Conservation (phyloP, 2,329 filamentous ascomycete species). For the Intubia oerlemansii region DNA sequence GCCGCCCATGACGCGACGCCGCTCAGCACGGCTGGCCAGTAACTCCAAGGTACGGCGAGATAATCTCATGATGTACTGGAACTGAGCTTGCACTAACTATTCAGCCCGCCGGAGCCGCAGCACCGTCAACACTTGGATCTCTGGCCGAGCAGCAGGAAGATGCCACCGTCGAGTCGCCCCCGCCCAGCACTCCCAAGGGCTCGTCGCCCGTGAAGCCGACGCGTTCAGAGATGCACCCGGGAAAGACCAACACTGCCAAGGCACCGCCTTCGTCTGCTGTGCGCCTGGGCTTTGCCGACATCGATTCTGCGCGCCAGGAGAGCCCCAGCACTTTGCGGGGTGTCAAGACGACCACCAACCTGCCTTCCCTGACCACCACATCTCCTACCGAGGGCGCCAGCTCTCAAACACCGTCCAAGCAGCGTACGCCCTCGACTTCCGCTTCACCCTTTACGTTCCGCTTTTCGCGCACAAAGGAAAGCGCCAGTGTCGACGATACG, state of each 20-base stretch:
- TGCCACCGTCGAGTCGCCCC: no score
- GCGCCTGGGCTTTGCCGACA: slow-evolving; percentile 61
- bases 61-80: no score
- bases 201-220: slow-evolving; percentile 47
- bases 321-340: slow-evolving; percentile 4
- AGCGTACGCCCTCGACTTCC: slow-evolving; percentile 21
- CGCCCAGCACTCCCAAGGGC: slow-evolving; percentile 37
- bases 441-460: slow-evolving; percentile 42
- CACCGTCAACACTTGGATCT: no score
- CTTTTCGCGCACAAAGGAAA: slow-evolving; percentile 20
- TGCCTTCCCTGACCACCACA: no score
- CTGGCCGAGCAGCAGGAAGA: no score
- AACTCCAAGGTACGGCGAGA: slow-evolving; percentile 16
- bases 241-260: slow-evolving; percentile 55
- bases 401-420: slow-evolving; percentile 2
- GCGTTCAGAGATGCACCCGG: slow-evolving; percentile 76
- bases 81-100: no score
- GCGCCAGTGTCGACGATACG: slow-evolving; percentile 11
- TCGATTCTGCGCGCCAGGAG: slow-evolving; percentile 25
- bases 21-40: slow-evolving; percentile 22
- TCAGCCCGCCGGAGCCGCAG: no score
- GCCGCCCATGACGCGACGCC: slow-evolving; percentile 13
- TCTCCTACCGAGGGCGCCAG: no score
- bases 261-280: slow-evolving; percentile 62
- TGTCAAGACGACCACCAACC: no score